A percentile compares a stretch with the other conserved stretches of the same genome.
Conservation (phyloP, 2,329 filamentous ascomycete species). For the Hymenoscyphus infarciens region DNA sequence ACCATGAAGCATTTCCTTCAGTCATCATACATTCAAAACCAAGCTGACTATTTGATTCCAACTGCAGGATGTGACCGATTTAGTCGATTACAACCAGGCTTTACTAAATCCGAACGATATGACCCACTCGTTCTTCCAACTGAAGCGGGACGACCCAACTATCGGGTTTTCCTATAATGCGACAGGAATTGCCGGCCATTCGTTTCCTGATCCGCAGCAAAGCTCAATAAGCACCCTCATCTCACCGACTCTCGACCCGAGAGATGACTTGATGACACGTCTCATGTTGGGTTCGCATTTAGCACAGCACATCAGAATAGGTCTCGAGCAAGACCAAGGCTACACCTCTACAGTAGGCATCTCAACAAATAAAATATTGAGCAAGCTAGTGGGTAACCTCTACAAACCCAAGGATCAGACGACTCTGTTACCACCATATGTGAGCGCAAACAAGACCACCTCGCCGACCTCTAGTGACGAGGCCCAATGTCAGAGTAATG, state of each 20-base stretch:
- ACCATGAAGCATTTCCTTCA: not conserved
- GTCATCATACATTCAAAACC: not conserved
- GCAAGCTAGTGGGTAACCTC: constrained; percentile 78
- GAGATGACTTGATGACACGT: constrained; percentile 39
- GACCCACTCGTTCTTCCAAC: constrained; percentile 71
- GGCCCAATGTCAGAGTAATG: constrained; percentile 42
- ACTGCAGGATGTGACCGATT: constrained; percentile 66
- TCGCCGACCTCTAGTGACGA: constrained; percentile 21
- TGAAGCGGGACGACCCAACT: constrained; percentile 70
- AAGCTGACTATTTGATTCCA: not conserved
- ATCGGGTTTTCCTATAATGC: constrained; percentile 79
- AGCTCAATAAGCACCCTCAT: constrained; percentile 40
- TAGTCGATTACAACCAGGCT: constrained; percentile 75
- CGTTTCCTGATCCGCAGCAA: constrained; percentile 18
- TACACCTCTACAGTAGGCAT: constrained; percentile 88
- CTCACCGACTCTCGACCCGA: constrained; percentile 13
- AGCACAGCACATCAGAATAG: constrained; percentile 66
- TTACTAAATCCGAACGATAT: constrained; percentile 66
- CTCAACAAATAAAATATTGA: constrained; percentile 79
- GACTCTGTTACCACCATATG: constrained; percentile 67
- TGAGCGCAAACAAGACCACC: constrained; percentile 23
- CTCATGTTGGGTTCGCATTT: constrained; percentile 79
- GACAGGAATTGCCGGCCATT: constrained; percentile 58
- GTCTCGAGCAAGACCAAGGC: constrained; percentile 70
- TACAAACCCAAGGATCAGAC: constrained; percentile 90